Evolutionary conservation across 2,329 filamentous ascomycete species (phyloP), one percentile per base, ranked within the genome.

Genomic region (Dendrostoma leiphaemia): DNA sequence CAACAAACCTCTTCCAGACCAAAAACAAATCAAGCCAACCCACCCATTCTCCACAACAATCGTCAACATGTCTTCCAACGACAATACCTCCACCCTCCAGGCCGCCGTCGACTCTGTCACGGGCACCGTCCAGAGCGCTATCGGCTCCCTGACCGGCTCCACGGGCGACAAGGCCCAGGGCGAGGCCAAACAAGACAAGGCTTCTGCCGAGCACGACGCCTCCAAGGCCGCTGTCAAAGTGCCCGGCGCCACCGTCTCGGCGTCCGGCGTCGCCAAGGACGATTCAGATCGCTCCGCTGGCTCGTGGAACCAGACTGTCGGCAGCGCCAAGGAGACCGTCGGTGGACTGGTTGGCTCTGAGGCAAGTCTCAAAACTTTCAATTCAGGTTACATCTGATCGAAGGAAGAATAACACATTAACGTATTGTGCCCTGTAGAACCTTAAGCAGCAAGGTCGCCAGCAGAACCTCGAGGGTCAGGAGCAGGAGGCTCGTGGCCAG

Each of bases 261-360:
- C 84, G 0, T 90, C 90, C 45, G 87, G 85, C 32, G 76, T 89
- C 46, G 81, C 86, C 59, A 79, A 82, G 62, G 90, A 96, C 71
- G 78, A 90, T 71, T 77, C 85, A 10, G 78, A 93, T 69, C 89
- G 91, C 60, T 75, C 79, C 21, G 69, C 82, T 17, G 92, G 93
- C 40, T 79, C 80, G 17, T 95, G 88, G 85, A 90, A 96, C 76
- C 92, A 97, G 74, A 96, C 91, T 5, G 67, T 92, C n/a, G 93
- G 92, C 49, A 83, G 88, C 1, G 86, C 86, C 40, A 97, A 97
- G 77, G 90, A 97, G 69, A 77, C 85, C 4, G 60, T 94, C 1
- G 93, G 93, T 54, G 85, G 86, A 17, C 63, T 93, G 5, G 61
- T 93, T 24, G 93, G 92, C 57, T 85, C 83, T 60, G 87, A 94